Percentiles rank a stretch among this genome's conserved stretches.
Conservation (phyloP, 2,329 filamentous ascomycete genomes). For the Hypoxylon sp. region DNA sequence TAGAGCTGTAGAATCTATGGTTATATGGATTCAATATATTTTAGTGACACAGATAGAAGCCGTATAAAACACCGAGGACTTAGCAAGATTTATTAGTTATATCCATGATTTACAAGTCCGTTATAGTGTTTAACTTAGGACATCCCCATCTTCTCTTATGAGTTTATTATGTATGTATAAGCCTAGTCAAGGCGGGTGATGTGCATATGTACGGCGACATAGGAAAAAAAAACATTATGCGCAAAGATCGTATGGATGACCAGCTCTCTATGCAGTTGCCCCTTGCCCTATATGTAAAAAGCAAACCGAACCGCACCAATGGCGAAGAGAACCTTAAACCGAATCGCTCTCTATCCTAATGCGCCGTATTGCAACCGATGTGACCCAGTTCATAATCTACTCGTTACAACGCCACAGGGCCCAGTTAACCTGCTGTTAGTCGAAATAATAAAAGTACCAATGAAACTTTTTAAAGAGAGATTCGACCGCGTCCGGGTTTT, state of each 20-base stretch:
- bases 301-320: conserved; percentile 25
- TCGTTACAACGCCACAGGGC: conserved; percentile 36
- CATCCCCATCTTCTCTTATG: conserved; percentile 28
- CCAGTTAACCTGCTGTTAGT: conserved; percentile 34
- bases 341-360: conserved; percentile 40
- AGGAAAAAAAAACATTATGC: conserved; percentile 49
- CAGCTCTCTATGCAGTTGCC: conserved; percentile 39
- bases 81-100: not conserved
- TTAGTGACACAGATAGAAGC: too few species aligned
- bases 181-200: conserved; percentile 34
- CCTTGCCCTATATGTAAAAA: conserved; percentile 33
- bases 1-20: not conserved
- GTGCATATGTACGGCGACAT: conserved; percentile 43
- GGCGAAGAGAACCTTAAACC: conserved; percentile 25
- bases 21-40: not conserved
- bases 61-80: too few species aligned
- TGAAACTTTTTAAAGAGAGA: conserved; percentile 48
- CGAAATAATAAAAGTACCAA: conserved; percentile 39
- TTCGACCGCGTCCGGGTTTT: conserved; percentile 58
- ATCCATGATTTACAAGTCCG: not conserved
- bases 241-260: conserved; percentile 49
- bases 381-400: conserved; percentile 45
- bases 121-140: not conserved
- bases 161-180: conserved; percentile 44
- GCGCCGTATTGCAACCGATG: conserved; percentile 40